Conservation (phyloP, 208 protist genomes). For the Trypanosoma cruzi region DNA sequence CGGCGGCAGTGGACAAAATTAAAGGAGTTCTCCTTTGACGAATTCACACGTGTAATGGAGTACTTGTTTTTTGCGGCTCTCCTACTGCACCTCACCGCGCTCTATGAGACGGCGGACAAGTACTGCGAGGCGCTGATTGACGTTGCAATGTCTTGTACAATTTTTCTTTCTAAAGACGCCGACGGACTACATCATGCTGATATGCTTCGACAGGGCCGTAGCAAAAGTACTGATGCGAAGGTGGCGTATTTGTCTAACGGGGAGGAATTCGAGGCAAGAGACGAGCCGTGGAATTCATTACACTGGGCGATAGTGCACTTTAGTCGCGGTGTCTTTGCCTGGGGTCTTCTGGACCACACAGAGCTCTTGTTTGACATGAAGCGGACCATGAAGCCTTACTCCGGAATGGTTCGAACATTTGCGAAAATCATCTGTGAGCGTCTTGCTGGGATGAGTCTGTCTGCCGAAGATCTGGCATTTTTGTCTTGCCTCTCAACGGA, state of each 20-base stretch:
- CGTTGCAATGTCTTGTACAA: constrained; percentile 52
- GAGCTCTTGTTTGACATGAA: constrained; percentile 32
- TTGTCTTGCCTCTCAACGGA: not conserved
- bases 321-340: constrained; percentile 45
- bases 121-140: constrained; percentile 67
- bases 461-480: not conserved
- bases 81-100: constrained; percentile 64
- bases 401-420: constrained; percentile 46
- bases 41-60: constrained; percentile 28
- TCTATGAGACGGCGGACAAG: constrained; percentile 62
- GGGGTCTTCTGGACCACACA: constrained; percentile 64
- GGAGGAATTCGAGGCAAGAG: not conserved
- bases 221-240: not conserved
- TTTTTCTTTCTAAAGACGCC: constrained; percentile 60
- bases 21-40: constrained; percentile 9
- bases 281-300: constrained; percentile 41
- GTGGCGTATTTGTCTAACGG: not conserved
- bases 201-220: not conserved
- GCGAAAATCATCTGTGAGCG: constrained; percentile 25
- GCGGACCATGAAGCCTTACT: constrained; percentile 30
- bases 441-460: constrained; percentile 11
- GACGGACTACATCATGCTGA: constrained; percentile 4
- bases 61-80: constrained; percentile 51
- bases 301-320: constrained; percentile 76
- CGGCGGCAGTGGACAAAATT: constrained; percentile 8